Percentiles rank a stretch among this genome's conserved stretches.
These are phyloP conservation scores for Xylogone sp. DNA, from an alignment of 2,329 filamentous ascomycete species.

Conservation along the genomic window DNA sequence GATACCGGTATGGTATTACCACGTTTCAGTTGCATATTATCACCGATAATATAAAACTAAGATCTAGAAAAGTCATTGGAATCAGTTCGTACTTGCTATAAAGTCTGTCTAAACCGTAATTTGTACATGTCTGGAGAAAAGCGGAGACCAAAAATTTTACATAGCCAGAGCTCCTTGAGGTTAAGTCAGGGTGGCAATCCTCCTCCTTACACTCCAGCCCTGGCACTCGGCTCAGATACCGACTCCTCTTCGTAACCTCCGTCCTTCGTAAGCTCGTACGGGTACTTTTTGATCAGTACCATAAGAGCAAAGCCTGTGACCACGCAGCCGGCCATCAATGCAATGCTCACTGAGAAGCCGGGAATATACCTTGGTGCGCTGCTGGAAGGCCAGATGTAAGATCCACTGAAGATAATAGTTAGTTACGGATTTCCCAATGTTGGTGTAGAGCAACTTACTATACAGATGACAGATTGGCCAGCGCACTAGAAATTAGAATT, in stretches of 20 bases:
- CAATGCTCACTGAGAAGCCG: slow-evolving; percentile 14
- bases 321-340: slow-evolving; percentile 7
- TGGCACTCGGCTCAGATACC: slow-evolving; percentile 1
- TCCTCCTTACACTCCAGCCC: neutral
- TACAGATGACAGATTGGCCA: slow-evolving; percentile 17
- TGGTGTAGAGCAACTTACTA: slow-evolving; percentile 5
- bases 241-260: slow-evolving; percentile 4
- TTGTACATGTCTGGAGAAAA: no score
- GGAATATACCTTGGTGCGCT: slow-evolving; percentile 19
- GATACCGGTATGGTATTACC: no score
- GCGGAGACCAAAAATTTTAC: no score
- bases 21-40: no score
- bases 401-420: slow-evolving; percentile 12
- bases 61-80: no score
- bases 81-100: no score
- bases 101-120: no score
- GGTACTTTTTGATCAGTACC: slow-evolving; percentile 12
- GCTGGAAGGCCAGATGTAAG: slow-evolving; percentile 24
- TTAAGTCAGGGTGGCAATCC: neutral
- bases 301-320: slow-evolving; percentile 7
- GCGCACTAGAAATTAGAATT: slow-evolving; percentile 3
- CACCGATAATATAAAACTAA: no score
- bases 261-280: slow-evolving; percentile 10
- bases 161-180: no score
- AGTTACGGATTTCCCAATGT: neutral